Evolutionary conservation across 495 filamentous ascomycete species (phyloP), one percentile per base, ranked within the genome.

Genomic region (Annulohypoxylon nitens): DNA sequence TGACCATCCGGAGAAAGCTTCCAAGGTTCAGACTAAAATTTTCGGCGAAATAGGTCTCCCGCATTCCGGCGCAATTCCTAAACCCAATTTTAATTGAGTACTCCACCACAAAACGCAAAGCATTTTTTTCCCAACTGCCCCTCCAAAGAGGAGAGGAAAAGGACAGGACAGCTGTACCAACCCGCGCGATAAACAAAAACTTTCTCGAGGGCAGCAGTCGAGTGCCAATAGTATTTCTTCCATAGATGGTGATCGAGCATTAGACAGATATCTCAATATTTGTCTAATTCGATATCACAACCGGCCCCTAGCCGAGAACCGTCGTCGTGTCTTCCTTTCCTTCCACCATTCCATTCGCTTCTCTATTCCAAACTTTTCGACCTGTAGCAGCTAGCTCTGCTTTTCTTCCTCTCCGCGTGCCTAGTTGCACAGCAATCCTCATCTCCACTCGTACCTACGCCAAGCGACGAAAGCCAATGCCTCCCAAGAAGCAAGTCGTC

Each of bases 401-500:
- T 64, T 77, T 79, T 74, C 54, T 73, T 16, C 39, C 66, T 20
- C 45, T 51, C 48, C 26, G 57, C 64, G 81, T 84, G 81, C 81
- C 82, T 81, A 78, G 82, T 74, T 83, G 82, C 82, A 80, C 80
- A 51, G 37, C 79, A 79, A 45, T 83, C 75, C 80, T 79, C 74
- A 78, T 82, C 78, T 76, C 81, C 71, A 81, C 81, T 73, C 84
- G 86, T 75, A 79, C 79, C 67, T 86, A 86, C 81, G 83, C 82
- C 61, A 87, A 82, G 74, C 76, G 82, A 63, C 88, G 83, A 61
- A 92, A 83, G 78, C 2, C 12, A 47, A 94, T 94, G 92, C 86
- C 90, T 81, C 92, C 92, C 77, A 94, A 94, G 86, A 93, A 93
- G 80, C 83, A 81, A 50, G 89, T 89, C 78, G 85, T 90, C 74